phyloP scores from a whole-genome alignment of 2,329 filamentous ascomycete genomes.

The Fusarium proliferatum region DNA sequence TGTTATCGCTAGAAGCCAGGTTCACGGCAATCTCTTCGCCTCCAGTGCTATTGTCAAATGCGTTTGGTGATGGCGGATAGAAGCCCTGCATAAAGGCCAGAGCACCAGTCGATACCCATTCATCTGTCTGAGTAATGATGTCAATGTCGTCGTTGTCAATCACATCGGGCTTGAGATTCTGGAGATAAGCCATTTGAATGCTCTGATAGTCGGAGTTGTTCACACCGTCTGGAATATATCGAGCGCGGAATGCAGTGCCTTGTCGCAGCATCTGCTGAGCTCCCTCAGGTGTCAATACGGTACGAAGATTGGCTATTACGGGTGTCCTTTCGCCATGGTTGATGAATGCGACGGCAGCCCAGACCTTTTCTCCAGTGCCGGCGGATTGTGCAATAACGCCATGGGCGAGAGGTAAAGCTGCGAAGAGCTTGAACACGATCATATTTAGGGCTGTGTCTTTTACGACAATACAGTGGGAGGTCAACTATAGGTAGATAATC shows the following conservation, averaged over 20 bases:
- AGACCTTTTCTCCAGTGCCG: constrained; percentile 54
- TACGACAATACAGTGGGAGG: not conserved
- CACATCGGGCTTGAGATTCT: constrained; percentile 54
- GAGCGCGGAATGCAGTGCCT: constrained; percentile 59
- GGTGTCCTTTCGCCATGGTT: constrained; percentile 67
- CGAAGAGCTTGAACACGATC: constrained; percentile 27
- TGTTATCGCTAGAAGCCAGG: constrained; percentile 52
- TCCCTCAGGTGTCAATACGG: constrained; percentile 62
- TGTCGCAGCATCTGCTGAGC: constrained; percentile 64
- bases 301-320: constrained; percentile 41
- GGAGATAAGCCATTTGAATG: constrained; percentile 51
- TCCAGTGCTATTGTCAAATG: constrained; percentile 46
- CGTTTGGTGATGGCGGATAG: constrained; percentile 74
- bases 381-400: constrained; percentile 47
- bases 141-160: constrained; percentile 62
- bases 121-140: constrained; percentile 55
- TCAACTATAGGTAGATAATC: not conserved
- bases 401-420: constrained; percentile 36
- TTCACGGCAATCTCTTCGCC: constrained; percentile 57
- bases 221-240: constrained; percentile 56
- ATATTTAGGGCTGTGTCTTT: constrained; percentile 25
- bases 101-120: constrained; percentile 72
- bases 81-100: constrained; percentile 85
- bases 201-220: constrained; percentile 43
- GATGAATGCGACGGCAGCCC: constrained; percentile 61